Evolutionary conservation across 441 rosid genomes (phyloP), one percentile per base, ranked within the genome.

Genomic region (Bruguiera hainesii): DNA sequence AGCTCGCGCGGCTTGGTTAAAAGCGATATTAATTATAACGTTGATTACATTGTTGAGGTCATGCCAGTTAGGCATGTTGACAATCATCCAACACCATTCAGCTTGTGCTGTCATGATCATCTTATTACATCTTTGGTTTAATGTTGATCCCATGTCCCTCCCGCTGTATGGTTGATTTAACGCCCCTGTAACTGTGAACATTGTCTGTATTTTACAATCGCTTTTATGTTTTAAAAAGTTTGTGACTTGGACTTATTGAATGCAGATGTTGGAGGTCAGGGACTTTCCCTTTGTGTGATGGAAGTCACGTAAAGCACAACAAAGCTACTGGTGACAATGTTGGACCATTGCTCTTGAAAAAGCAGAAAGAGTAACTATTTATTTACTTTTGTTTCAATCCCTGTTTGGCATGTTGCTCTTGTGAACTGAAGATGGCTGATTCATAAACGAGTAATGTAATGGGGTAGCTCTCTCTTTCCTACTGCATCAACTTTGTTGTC

Each of bases 241-340:
- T 23, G 28, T 60, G 29, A 56, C 25, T 71, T 60, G 70, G 6
- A 0, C 16, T 20, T 13, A 37, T 52, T 56, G 49, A n/a, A 20
- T 67, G 71, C 71, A 93, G 97, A 72, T 93, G 97, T 68, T 90
- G 98, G 97, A 82, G 96, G 76, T 90, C 97, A 5, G 90, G 90
- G 68, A 89, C 95, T 16, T 90, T 90, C 67, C 98, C 96, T 13
- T 65, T 89, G 21, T 93, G 96, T 72, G 98, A 90, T 76, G 98
- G 98, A 63, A 68, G 84, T 56, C 98, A 93, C 76, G 90, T 84
- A 65, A 90, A 93, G 87, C 97, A 93, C 82, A 93, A 93, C 84
- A 91, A 87, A 67, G 96, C 91, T 52, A 86, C 89, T 7, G 98
- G 98, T 31, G 97, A 91, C 80, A 91, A 91, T 53, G 97, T 93